Conservation (phyloP, 306 rosid genomes). For the Mimosa bimucronata region DNA sequence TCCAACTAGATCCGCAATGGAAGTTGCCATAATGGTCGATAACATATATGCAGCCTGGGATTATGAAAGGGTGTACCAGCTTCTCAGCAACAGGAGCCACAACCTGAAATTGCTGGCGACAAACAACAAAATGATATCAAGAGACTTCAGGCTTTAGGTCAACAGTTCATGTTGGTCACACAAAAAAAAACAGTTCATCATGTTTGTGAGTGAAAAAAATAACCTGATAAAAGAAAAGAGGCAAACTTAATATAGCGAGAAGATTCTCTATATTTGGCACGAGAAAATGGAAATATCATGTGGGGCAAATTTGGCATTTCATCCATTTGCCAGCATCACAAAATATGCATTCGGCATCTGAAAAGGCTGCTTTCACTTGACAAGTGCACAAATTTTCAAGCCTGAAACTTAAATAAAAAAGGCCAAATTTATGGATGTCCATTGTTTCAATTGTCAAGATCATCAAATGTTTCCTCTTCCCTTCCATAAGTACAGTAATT, state of each 20-base stretch:
- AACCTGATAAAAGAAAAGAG: conserved; percentile 32
- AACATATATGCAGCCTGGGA: conserved; percentile 24
- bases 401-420: neutral
- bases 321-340: neutral
- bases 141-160: conserved; percentile 15
- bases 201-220: neutral
- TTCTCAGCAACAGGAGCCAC: conserved; percentile 31
- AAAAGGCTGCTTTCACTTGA: neutral
- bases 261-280: neutral
- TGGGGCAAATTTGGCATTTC: neutral
- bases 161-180: conserved; percentile 19
- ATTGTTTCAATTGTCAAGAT: neutral
- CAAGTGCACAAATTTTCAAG: neutral
- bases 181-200: conserved; percentile 19
- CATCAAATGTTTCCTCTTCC: neutral
- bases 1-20: conserved; percentile 21
- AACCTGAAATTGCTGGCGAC: conserved; percentile 28
- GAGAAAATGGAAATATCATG: neutral
- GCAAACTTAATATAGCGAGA: neutral
- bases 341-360: neutral
- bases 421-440: neutral
- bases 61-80: neutral
- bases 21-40: conserved; percentile 26
- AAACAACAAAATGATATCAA: conserved; percentile 29
- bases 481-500: neutral